Conservation (phyloP, 495 filamentous ascomycete genomes). For the Chaetomium cochliodes region DNA sequence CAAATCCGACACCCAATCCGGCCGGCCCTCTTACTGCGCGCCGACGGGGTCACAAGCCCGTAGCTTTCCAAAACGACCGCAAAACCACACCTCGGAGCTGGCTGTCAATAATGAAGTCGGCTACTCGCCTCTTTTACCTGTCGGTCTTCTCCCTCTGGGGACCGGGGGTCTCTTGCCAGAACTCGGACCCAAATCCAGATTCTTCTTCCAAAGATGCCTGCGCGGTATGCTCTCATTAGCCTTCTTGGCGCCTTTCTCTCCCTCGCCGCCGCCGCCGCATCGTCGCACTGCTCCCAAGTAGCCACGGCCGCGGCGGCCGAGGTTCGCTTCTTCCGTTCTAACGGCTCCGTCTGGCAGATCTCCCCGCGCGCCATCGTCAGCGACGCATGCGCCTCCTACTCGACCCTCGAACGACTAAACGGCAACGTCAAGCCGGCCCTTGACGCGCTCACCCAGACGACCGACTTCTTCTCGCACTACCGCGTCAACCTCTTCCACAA, state of each 20-base stretch:
- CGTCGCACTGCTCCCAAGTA: conserved; percentile 23
- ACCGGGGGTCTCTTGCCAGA: conserved; percentile 47
- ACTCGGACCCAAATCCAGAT: conserved; percentile 10
- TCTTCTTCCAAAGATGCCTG: conserved; percentile 42
- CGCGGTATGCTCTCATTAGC: conserved; percentile 43
- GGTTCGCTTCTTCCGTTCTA: conserved; percentile 35
- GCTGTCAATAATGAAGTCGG: conserved; percentile 59
- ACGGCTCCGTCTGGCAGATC: conserved; percentile 48
- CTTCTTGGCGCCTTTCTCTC: conserved; percentile 28
- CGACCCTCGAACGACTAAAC: conserved; percentile 82
- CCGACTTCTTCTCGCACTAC: conserved; percentile 98
- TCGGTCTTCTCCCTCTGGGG: conserved; percentile 71
- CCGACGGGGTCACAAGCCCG: background rate
- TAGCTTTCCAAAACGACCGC: conserved; percentile 9
- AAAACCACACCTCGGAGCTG: background rate
- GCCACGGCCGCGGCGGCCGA: conserved; percentile 29
- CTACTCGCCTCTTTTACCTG: conserved; percentile 68
- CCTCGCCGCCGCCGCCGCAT: conserved; percentile 20
- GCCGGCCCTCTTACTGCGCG: background rate
- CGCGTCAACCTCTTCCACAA: conserved; percentile 95
- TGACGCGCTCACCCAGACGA: conserved; percentile 74
- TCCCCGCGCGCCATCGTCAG: conserved; percentile 61
- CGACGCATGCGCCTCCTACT: conserved; percentile 91
- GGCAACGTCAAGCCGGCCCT: conserved; percentile 74
- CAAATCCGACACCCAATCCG: no score